Evolutionary conservation across 805 yeast genomes (phyloP), one percentile per base, ranked within the genome.

Genomic region (Nakazawaea peltata): DNA sequence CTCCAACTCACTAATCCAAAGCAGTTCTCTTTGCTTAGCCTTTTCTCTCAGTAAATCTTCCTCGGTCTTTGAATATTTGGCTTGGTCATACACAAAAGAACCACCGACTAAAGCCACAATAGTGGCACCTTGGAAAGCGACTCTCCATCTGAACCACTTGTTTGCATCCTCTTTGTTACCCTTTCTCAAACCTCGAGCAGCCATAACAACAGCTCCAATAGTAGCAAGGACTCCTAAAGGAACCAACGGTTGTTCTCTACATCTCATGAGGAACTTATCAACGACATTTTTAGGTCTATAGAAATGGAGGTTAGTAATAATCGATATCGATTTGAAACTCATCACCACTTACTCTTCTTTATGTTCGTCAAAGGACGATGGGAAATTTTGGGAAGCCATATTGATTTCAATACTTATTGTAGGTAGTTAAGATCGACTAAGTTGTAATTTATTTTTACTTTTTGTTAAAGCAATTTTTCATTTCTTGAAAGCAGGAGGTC

Each of bases 1-100:
- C 53, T 87, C 97, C 49, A 87, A 67, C 50, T 82, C 94, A 51
- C 82, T 85, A 42, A 87, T 81, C 97, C 97, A 88, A 45, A 88
- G 53, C 48, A 63, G 66, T 53, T 88, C 95, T 65, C 97, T 78
- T 52, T 74, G 60, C 56, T 81, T 81, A 28, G 97, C 94, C 71
- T 84, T 82, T 47, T 78, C 82, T 36, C 74, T 63, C 46, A 83
- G 64, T 43, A 65, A 53, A 22, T 82, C 90, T 45, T 84, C 90
- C 35, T 71, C 70, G 5, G 75, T 52, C 42, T 66, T 62, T 34
- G 67, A 65, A 28, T 50, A 55, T 26, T 55, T 64, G 19, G 71
- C 72, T 23, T 59, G 50, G 41, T 84, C 87, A 54, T 72, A 84
- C 40, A 70, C 63, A 45, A 67, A 66, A 4, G 94, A 87, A 28